phyloP scores from a whole-genome alignment of 208 protist species.

The Crithidia sp. region DNA sequence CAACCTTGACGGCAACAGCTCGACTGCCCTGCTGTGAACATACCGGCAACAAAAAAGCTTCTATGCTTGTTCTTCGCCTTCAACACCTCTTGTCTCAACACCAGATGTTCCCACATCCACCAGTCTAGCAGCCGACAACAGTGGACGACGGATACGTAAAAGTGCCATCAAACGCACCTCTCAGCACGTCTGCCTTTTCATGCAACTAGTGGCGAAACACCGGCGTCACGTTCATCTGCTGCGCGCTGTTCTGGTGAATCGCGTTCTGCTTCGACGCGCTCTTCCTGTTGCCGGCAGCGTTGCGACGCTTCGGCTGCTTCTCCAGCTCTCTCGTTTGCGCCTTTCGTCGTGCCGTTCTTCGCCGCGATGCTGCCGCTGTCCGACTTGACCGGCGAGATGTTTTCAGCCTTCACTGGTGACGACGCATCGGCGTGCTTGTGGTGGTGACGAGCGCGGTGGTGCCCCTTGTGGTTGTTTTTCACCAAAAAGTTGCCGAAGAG shows the following conservation, averaged over 20 bases:
- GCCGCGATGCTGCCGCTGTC: not conserved
- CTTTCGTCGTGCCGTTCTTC: constrained; percentile 21
- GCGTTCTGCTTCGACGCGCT: not conserved
- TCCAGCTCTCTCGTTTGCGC: constrained; percentile 9
- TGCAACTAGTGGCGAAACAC: constrained; percentile 4
- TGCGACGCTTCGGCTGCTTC: constrained; percentile 1
- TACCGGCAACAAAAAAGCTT: too few relatives aligned
- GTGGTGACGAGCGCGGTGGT: constrained; percentile 6
- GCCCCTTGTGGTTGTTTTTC: constrained; percentile 41
- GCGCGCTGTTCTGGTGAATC: not conserved
- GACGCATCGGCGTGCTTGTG: not conserved
- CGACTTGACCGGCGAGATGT: not conserved
- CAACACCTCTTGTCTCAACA: too few relatives aligned
- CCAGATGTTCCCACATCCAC: too few relatives aligned
- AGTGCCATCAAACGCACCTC: not conserved
- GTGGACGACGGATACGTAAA: not conserved
- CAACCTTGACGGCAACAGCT: too few relatives aligned
- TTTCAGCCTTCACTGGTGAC: not conserved
- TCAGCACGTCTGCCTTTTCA: not conserved
- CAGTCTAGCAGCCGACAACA: too few relatives aligned
- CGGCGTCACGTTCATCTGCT: constrained; percentile 7
- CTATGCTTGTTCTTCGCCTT: too few relatives aligned
- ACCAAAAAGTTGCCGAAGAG: constrained; percentile 81
- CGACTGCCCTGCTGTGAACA: too few relatives aligned
- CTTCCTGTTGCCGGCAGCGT: not conserved